Base-by-base conservation (phyloP, 2,329 filamentous ascomycete genomes). In the Blumeria hordei region DNA sequence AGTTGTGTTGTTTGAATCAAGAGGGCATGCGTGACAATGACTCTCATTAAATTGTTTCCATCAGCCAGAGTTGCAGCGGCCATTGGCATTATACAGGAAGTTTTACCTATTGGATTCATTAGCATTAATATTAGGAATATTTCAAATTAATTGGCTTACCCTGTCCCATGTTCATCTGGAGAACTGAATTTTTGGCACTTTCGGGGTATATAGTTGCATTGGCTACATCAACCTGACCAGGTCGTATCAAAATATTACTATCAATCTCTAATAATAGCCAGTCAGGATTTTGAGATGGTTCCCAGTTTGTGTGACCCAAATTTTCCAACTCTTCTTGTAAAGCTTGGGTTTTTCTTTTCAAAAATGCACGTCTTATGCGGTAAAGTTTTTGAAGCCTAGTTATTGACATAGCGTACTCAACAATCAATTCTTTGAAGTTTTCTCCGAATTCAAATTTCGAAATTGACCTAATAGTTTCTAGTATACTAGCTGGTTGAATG, bases 231-330 rank as follows among this genome's bases (percentile, higher is more conserved):
- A 81, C 69, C 59, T 85, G 81, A 3, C 74, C 74, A 0, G 70
- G 67, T 0, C 81, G 73, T 54, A 85, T 77, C 33, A 80, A 68
- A 3, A 85, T 64, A 57, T 82, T 72, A 0, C 73, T 70, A 52
- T 85, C 81, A n/a, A 85, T 73, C 58, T 85, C 81, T 0, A 86
- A 65, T 0, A 85, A 67, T 0, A 85, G 63, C 75, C 79, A 83
- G 60, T 85, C 80, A 0, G 77, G 69, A 35, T 72, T 64, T 0
- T 75, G 65, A 1, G 47, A 7, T 5, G 66, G 60, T 6, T 60
- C 56, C 44, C 66, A 65, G 32, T 71, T 64, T 1, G 45, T 56
- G 57, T 74, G 71, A 0, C 69, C 70, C 4, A 36, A 7, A 58
- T 74, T 70, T 0, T 55, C 32, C 2, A 62, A 59, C 58, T 73